Evolutionary conservation across 352 stramenopile species (phyloP), one percentile per base, ranked within the genome.

Genomic region (Hyphochytrium catenoides): DNA sequence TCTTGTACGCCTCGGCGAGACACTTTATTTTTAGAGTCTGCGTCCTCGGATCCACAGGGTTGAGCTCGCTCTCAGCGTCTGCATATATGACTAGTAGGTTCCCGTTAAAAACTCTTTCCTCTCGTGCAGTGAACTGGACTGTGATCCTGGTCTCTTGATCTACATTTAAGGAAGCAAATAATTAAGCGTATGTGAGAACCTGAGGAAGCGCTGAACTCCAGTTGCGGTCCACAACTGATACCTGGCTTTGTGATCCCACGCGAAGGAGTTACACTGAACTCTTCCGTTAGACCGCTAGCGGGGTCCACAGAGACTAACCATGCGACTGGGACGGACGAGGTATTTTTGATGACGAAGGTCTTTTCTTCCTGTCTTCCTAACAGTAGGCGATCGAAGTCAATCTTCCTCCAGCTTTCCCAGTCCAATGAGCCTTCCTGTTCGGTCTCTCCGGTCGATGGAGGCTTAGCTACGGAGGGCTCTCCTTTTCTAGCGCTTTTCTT

Each of bases 301-400:
- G n/a, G n/a, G 7, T 46, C 44, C 0, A 26, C 28, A 0, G 46
- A 29, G 8, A 84, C 30, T 16, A 53, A 44, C 76, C 78, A 93
- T 0, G 36, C 34, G 14, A 93, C 57, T 3, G 61, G 47, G 18
- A 94, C 54, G 7, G 62, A 48, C 4, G 56, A 76, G 0, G 59
- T 44, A 34, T 95, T 94, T 29, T 66, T 62, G 0, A 95, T 39
- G 19, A 59, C 64, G 41, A 94, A 87, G 2, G 52, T 66, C 24
- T 75, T 78, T 29, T 79, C 72, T 23, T 94, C 74, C 27, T 69
- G 52, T 0, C 69, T 63, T 30, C 73, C 69, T 16, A 94, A 48
- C n/a, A 95, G 47, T 23, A 94, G 41, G 19, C 86, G 58, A 34
- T 89, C 78, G 27, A 95, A 95, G 41, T 94, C 71, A 14, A 94